Percentiles rank a stretch among this genome's conserved stretches.
Conservation (phyloP, 441 rosid genomes). For the Cnidoscolus chayamansa region DNA sequence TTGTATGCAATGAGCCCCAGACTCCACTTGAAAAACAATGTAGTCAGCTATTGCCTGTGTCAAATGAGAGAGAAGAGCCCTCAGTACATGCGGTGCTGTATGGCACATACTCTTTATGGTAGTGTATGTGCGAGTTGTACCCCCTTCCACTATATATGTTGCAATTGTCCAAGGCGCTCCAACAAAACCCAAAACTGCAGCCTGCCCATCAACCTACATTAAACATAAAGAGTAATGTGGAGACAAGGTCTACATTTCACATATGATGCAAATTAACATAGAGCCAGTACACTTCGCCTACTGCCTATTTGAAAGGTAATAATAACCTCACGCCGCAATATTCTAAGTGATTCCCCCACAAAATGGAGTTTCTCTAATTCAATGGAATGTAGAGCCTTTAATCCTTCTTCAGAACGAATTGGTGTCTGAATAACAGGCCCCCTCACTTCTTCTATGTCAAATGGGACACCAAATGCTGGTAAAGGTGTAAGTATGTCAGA, state of each 20-base stretch:
- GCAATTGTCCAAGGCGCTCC: constrained; percentile 99
- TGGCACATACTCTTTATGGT: constrained; percentile 88
- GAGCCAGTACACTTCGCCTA: background rate
- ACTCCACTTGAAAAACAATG: constrained; percentile 78
- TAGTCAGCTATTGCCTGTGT: constrained; percentile 74
- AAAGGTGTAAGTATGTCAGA: constrained; percentile 94
- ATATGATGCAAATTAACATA: constrained; percentile 5
- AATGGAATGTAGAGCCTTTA: constrained; percentile 70
- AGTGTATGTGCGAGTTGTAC: constrained; percentile 80
- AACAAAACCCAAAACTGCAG: constrained; percentile 84
- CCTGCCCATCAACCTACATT: constrained; percentile 64
- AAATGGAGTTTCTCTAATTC: constrained; percentile 67
- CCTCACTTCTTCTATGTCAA: constrained; percentile 85
- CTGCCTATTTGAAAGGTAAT: constrained; percentile 8
- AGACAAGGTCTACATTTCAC: background rate
- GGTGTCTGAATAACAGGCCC: constrained; percentile 84
- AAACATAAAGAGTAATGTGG: constrained; percentile 10
- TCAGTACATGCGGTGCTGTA: constrained; percentile 63
- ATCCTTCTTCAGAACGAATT: constrained; percentile 58
- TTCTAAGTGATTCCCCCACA: constrained; percentile 74
- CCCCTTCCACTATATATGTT: constrained; percentile 86
- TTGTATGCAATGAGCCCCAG: constrained; percentile 93
- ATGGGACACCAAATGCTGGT: constrained; percentile 88
- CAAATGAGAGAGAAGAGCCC: constrained; percentile 76
- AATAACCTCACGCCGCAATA: constrained; percentile 69